Evolutionary conservation across 1,139 yeast genomes (phyloP), one percentile per base, ranked within the genome.

Genomic region (Blastobotrys malaysiensis): DNA sequence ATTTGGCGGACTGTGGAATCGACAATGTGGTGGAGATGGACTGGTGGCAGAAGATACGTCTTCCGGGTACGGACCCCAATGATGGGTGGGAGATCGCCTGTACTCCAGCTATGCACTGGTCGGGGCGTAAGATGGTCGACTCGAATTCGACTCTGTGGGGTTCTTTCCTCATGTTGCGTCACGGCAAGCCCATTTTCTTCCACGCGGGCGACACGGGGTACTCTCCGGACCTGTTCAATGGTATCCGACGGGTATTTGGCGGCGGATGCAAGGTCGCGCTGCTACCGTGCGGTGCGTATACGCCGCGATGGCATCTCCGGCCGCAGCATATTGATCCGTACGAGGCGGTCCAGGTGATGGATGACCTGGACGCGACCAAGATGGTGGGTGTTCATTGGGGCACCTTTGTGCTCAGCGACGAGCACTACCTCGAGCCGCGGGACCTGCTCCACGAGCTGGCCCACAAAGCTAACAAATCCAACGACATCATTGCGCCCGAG

Each of bases 31-130:
- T 64, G 13, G 97, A 91, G 67, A 75, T 91, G 81, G 85, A 87
- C 62, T 91, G 98, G 98, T 91, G 98, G 98, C 91, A 90, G 53
- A 74, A 78, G 16, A 68, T 79, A 2, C 74, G 78, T 5, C 65
- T 86, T 49, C 69, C 71, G 2, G 43, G 45, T 44, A 54, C 53
- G 5, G 62, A 62, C 16, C 65, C 75, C 6, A 71, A 74, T 1
- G 84, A 81, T 55, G 74, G 78, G 20, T 89, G 86, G 74, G 91
- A 88, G 61, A 74, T 91, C 31, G 90, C 88, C 1, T 88, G 97
- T 69, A 80, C 95, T 0, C 98, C 98, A 0, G 89, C 97, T 0
- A 91, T 91, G 97, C 98, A 91, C 70, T 91, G 98, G 98, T 87
- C 96, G 1, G 98, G 97, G 0, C 71, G 97, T 46, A 79, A 80